Conservation (phyloP, 2,329 filamentous ascomycete species). For the Pyrenochaeta sp. region DNA sequence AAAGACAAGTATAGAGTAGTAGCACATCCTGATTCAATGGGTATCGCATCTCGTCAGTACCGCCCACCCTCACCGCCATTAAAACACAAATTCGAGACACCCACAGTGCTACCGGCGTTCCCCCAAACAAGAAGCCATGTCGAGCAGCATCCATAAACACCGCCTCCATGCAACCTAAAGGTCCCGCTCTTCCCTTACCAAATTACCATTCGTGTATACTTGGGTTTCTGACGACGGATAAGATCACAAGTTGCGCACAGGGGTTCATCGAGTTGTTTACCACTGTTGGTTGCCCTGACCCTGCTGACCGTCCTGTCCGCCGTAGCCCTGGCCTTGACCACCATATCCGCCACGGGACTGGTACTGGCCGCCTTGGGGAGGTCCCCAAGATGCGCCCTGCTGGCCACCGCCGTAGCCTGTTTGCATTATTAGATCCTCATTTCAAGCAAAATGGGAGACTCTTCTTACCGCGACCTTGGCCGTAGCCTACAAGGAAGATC, state of each 20-base stretch:
- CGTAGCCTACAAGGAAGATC: slow-evolving; percentile 20
- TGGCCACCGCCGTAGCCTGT: slow-evolving; percentile 25
- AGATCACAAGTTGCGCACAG: slow-evolving; percentile 13
- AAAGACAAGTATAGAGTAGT: slow-evolving; percentile 37
- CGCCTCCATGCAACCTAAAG: slow-evolving; percentile 17
- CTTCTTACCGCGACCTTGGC: slow-evolving; percentile 43
- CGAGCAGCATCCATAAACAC: slow-evolving; percentile 28
- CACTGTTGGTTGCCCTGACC: slow-evolving; percentile 45
- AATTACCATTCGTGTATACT: slow-evolving; percentile 11
- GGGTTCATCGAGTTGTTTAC: slow-evolving; percentile 28
- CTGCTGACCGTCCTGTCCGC: slow-evolving; percentile 36
- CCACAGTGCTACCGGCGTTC: slow-evolving; percentile 33
- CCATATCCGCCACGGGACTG: slow-evolving; percentile 41
- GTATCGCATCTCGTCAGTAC: slow-evolving; percentile 50
- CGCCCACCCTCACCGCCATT: slow-evolving; percentile 40
- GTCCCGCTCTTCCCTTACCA: slow-evolving; percentile 12
- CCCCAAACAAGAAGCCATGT: slow-evolving; percentile 32
- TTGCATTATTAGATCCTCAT: slow-evolving; percentile 9
- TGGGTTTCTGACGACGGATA: slow-evolving; percentile 17
- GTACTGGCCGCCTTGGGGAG: slow-evolving; percentile 40
- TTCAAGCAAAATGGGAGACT: neutral
- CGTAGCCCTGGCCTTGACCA: slow-evolving; percentile 35
- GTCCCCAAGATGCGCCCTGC: slow-evolving; percentile 37
- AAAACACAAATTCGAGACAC: slow-evolving; percentile 33
- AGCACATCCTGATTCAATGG: slow-evolving; percentile 48